Base-by-base conservation (phyloP, 148 eudicot genomes). In the Persicaria maculosa region DNA sequence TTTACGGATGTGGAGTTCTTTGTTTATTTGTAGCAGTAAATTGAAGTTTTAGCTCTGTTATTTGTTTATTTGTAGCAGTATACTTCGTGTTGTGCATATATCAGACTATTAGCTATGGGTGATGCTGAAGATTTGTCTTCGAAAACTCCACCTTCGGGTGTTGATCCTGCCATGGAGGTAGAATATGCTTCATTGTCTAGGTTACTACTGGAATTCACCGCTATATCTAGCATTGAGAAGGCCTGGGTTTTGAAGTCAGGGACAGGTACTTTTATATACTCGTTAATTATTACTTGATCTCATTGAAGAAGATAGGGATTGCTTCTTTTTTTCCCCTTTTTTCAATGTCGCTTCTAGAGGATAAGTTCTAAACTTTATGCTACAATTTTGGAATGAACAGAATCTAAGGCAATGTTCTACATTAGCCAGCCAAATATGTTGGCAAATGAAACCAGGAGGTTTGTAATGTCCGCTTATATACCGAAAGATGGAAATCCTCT, bases 181-280 rank as follows among this genome's bases (percentile, higher is more conserved):
- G 93, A 91, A 74, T 89, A 83, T 80, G 72, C 77, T 78, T 88
- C 94, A 71, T 76, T 84, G 76, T 93, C 97, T 14, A 87, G 82
- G 76, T 62, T 82, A 74, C 92, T 89, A 64, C 74, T 83, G 72
- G 88, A 89, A 72, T 93, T 91, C 72, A 72, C 75, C 31, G 71
- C 72, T 44, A 88, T 91, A 72, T 78, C 87, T 73, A 84, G 80
- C 72, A 77, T 87, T 75, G 86, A 84, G 44, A 86, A 88, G 79
- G 97, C 93, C 36, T 93, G 98, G 96, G 83, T 87, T 58, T 85
- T 90, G 78, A 85, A 74, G 67, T 85, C 95, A 46, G 80, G 74
- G 31, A 76, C 65, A 43, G 88, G 91, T 91, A 84, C 43, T 74
- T 4, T 65, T 81, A 44, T 17, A 55, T 43, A 48, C 52, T 48